These are phyloP conservation scores for Ceratocystis eucalypticola DNA, from an alignment of 2,329 filamentous ascomycete species.

Conservation along the genomic window DNA sequence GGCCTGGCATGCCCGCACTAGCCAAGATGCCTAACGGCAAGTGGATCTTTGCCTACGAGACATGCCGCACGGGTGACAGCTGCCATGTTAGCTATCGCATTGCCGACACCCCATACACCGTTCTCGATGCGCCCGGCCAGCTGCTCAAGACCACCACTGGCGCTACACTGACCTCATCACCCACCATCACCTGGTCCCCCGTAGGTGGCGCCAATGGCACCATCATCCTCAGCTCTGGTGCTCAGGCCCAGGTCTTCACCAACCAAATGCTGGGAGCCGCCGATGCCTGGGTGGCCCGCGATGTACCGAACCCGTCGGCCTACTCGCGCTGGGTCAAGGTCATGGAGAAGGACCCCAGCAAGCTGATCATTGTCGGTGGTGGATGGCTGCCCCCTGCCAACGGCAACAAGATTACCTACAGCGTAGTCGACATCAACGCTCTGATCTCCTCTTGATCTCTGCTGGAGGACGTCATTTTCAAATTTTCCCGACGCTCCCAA, in stretches of 20 bases:
- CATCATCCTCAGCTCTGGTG: conserved; percentile 31
- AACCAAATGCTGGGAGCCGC: conserved; percentile 31
- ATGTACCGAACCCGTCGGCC: conserved; percentile 27
- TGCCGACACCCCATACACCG: conserved; percentile 27
- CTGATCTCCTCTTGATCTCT: conserved; percentile 14
- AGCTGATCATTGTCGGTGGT: conserved; percentile 33
- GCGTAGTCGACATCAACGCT: conserved; percentile 24
- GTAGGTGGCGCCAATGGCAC: conserved; percentile 34
- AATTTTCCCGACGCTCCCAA: neutral
- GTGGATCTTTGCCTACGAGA: conserved; percentile 54
- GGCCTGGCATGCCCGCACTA: conserved; percentile 56
- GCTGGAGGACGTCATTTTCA: neutral
- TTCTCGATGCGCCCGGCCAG: conserved; percentile 27
- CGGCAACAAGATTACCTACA: conserved; percentile 32
- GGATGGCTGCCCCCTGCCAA: conserved; percentile 35
- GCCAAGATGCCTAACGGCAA: conserved; percentile 43
- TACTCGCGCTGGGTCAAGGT: conserved; percentile 30
- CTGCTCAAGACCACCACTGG: conserved; percentile 26
- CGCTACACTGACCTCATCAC: conserved; percentile 27
- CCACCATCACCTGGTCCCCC: conserved; percentile 34
- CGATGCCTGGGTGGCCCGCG: conserved; percentile 28
- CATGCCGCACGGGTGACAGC: conserved; percentile 34
- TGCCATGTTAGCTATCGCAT: conserved; percentile 37
- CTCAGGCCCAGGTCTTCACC: conserved; percentile 29
- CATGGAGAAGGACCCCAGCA: conserved; percentile 26